phyloP scores from a whole-genome alignment of 2,329 filamentous ascomycete species.

The Colletotrichum orbiculare region DNA sequence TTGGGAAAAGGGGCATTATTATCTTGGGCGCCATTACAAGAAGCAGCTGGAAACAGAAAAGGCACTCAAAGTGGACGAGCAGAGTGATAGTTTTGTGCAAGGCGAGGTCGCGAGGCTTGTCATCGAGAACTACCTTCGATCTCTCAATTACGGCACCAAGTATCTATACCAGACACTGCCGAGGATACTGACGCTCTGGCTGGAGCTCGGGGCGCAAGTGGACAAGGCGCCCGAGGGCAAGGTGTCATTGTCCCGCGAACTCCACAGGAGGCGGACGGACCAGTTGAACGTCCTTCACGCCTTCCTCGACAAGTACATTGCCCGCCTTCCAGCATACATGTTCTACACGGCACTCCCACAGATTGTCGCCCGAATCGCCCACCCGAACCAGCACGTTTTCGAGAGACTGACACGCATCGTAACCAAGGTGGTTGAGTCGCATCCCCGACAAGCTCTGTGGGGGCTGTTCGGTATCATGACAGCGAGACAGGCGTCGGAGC shows the following conservation, averaged over 20 bases:
- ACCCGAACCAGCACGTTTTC: slow-evolving; percentile 83
- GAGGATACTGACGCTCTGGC: slow-evolving; percentile 91
- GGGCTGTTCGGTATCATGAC: slow-evolving; percentile 88
- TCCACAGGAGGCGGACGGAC: slow-evolving; percentile 67
- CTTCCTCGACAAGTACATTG: slow-evolving; percentile 83
- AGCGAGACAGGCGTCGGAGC: slow-evolving; percentile 76
- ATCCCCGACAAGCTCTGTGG: slow-evolving; percentile 94
- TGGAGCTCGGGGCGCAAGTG: slow-evolving; percentile 85
- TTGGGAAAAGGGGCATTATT: slow-evolving; percentile 98
- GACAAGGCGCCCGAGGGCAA: slow-evolving; percentile 70
- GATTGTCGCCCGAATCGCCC: slow-evolving; percentile 94
- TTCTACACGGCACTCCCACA: slow-evolving; percentile 89
- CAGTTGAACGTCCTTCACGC: slow-evolving; percentile 77
- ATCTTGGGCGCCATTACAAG: slow-evolving; percentile 96
- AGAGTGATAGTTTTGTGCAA: slow-evolving; percentile 79
- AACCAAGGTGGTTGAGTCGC: slow-evolving; percentile 83
- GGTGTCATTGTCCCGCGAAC: slow-evolving; percentile 62
- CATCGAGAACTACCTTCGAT: slow-evolving; percentile 92
- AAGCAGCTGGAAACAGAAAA: slow-evolving; percentile 94
- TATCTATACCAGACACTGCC: slow-evolving; percentile 96
- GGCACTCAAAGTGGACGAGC: slow-evolving; percentile 77
- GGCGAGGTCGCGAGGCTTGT: slow-evolving; percentile 90
- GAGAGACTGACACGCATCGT: slow-evolving; percentile 83
- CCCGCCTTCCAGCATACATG: slow-evolving; percentile 77
- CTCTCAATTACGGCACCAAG: slow-evolving; percentile 89